phyloP scores from a whole-genome alignment of 768 basidiomycete genomes.

The Kwoniella mangroviensis region DNA sequence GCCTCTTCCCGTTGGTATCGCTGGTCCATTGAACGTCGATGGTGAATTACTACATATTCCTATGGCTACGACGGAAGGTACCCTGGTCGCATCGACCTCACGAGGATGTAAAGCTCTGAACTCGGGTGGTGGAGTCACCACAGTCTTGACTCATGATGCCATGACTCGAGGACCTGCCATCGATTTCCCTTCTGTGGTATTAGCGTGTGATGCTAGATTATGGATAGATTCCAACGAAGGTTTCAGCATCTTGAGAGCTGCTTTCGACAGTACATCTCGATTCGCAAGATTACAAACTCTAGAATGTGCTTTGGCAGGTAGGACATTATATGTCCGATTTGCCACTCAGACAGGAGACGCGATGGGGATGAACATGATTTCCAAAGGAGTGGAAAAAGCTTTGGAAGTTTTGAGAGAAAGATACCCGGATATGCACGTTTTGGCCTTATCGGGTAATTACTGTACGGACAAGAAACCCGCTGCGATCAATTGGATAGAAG shows the following conservation, averaged over 20 bases:
- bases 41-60: conserved; percentile 84
- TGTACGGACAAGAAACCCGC: conserved; percentile 99
- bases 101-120: conserved; percentile 98
- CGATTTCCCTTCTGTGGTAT: conserved; percentile 80
- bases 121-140: conserved; percentile 90
- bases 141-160: conserved; percentile 85
- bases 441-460: conserved; percentile 94
- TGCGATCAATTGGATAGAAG: conserved; percentile 99
- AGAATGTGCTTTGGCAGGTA: conserved; percentile 88
- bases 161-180: conserved; percentile 99
- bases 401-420: conserved; percentile 70
- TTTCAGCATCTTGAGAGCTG: conserved; percentile 71
- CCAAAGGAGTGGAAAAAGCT: conserved; percentile 95
- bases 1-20: conserved; percentile 92
- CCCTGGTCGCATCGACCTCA: conserved; percentile 94
- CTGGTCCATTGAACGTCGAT: conserved; percentile 91
- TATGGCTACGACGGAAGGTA: conserved; percentile 99
- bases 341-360: conserved; percentile 95
- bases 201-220: conserved; percentile 79
- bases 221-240: conserved; percentile 89
- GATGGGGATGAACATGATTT: conserved; percentile 99
- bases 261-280: conserved; percentile 92
- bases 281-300: conserved; percentile 85
- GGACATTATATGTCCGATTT: conserved; percentile 90
- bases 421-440: conserved; percentile 89